A percentile compares a stretch with the other conserved stretches of the same genome.
These are phyloP conservation scores for Rhizoctonia solani DNA, from an alignment of 1,284 basidiomycete species.

Conservation along the genomic window DNA sequence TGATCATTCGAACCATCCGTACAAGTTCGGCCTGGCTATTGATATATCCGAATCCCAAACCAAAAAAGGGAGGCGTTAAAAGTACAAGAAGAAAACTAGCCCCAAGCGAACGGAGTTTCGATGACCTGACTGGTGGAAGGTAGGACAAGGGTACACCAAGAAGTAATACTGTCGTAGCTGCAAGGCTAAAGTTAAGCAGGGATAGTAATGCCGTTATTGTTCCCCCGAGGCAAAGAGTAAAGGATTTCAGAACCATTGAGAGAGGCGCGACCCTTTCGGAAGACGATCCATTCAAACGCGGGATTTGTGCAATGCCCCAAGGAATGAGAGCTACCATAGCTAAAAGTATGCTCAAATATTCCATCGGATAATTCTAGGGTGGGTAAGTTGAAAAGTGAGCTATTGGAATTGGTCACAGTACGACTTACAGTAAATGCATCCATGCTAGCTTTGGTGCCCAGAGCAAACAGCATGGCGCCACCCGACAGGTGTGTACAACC, in stretches of 20 bases:
- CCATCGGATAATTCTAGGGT: slow-evolving; percentile 51
- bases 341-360: slow-evolving; percentile 40
- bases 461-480: slow-evolving; percentile 20
- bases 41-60: not conserved
- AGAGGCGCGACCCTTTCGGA: slow-evolving; percentile 47
- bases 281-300: slow-evolving; percentile 26
- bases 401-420: slow-evolving; percentile 52
- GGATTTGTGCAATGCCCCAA: not conserved
- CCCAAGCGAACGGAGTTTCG: not conserved
- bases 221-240: slow-evolving; percentile 77
- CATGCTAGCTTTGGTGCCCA: slow-evolving; percentile 33
- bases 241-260: slow-evolving; percentile 62
- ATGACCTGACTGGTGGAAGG: not conserved
- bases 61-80: slow-evolving; percentile 6
- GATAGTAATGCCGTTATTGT: slow-evolving; percentile 82
- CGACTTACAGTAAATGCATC: slow-evolving; percentile 35
- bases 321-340: slow-evolving; percentile 41
- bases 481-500: slow-evolving; percentile 41
- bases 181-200: slow-evolving; percentile 88
- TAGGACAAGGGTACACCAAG: slow-evolving; percentile 53
- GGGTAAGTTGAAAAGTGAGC: slow-evolving; percentile 49
- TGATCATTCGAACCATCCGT: slow-evolving; percentile 15
- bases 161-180: slow-evolving; percentile 65
- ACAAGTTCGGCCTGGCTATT: slow-evolving; percentile 11
- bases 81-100: slow-evolving; percentile 9